Evolutionary conservation across 345 rosid genomes (phyloP), one percentile per base, ranked within the genome.

Genomic region (Arabis hirsuta): DNA sequence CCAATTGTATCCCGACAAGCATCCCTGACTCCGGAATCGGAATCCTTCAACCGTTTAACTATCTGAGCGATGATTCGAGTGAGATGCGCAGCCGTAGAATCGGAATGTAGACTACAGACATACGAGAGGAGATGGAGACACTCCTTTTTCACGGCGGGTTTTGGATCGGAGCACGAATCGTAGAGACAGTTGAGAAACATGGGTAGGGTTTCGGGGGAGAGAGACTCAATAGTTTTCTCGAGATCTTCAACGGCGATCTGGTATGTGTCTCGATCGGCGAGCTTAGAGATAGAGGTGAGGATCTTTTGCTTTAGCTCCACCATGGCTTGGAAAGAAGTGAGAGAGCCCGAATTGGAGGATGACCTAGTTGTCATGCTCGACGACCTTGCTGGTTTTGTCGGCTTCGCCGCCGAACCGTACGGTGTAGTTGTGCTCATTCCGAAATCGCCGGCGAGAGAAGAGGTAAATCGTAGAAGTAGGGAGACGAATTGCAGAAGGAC

Each of bases 181-280:
- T 90, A 89, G 39, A 92, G 95, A 44, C 96, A 88, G 75, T 92
- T 96, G 27, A 96, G 88, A 6, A 92, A 82, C 95, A 96, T 83
- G 0, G 98, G 97, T 53, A 92, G 83, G 60, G 95, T 78, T 24
- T 92, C 97, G 50, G 83, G 86, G 36, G 95, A 80, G 73, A 96
- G 80, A 43, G 95, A 75, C 19, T 87, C 82, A 57, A 80, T 87
- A 19, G 84, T 82, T 55, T 88, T 79, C 73, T 92, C 91, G 71
- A 96, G 98, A 79, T 96, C 98, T 69, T 93, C 89, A 29, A 88
- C 81, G 4, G 99, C 99, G 80, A 96, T 90, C 78, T 92, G 97
- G 80, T 96, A 73, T 36, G 99, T 96, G 59, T 96, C 98, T 8
- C 98, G 92, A 82, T 92, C 99, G 44, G 96, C 85, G 7, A 96